Evolutionary conservation across 345 rosid species (phyloP).

Genomic region (Eucalyptus tenuipes): DNA sequence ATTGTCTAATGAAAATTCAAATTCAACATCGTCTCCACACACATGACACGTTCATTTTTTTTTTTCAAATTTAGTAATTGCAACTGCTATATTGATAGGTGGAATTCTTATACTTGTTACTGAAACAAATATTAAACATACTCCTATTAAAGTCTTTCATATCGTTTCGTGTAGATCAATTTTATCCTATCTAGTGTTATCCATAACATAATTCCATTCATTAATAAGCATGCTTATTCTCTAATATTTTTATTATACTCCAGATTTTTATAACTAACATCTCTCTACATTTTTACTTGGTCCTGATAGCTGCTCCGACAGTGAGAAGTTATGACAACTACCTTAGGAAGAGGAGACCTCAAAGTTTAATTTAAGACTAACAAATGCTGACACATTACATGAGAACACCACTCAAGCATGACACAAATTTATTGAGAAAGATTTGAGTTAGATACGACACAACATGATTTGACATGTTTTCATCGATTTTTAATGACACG

Average conservation of each 20-base stretch:
- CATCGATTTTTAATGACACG: neutral
- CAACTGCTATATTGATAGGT: neutral
- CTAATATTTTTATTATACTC: neutral
- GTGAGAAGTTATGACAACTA: neutral
- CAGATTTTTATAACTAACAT: neutral
- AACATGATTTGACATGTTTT: neutral
- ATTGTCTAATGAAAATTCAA: neutral
- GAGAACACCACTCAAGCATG: neutral
- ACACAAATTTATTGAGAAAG: neutral
- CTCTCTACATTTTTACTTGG: neutral
- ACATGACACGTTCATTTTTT: neutral
- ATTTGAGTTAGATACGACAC: neutral
- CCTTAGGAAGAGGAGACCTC: neutral
- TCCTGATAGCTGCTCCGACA: neutral
- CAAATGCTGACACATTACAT: neutral
- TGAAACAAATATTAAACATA: neutral
- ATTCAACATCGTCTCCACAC: neutral
- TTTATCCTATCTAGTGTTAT: neutral
- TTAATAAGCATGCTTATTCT: neutral
- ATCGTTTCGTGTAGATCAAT: neutral
- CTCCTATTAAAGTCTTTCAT: neutral
- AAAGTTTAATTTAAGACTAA: neutral
- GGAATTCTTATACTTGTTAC: neutral
- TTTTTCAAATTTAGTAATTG: neutral
- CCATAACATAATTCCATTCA: neutral